phyloP scores from a whole-genome alignment of 164 flowering plant species.

The Paratinospora sagittata region DNA sequence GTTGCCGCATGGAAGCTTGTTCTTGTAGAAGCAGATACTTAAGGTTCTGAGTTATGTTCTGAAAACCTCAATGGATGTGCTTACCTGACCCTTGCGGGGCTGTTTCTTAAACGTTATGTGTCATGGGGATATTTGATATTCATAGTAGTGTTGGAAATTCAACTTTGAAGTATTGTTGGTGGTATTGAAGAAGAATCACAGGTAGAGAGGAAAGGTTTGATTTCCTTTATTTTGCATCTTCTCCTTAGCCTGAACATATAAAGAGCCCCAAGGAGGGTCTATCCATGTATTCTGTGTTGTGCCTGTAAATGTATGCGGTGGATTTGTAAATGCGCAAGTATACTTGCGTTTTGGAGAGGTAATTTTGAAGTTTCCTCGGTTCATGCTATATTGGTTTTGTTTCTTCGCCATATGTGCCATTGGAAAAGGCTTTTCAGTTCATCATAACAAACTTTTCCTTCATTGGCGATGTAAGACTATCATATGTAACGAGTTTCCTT shows the following conservation, averaged over 20 bases:
- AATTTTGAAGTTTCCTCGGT: neutral
- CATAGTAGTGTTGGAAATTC: neutral
- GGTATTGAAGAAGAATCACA: neutral
- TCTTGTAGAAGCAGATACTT: neutral
- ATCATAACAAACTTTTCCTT: no score
- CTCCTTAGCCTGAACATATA: neutral
- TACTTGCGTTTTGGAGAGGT: slow-evolving; percentile 1
- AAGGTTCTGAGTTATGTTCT: neutral
- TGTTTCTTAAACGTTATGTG: neutral
- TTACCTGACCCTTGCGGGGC: neutral
- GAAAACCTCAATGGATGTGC: slow-evolving; percentile 1
- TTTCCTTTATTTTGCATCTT: neutral
- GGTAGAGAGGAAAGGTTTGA: neutral
- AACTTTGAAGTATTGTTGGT: neutral
- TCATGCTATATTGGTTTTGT: no score
- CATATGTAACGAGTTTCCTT: no score
- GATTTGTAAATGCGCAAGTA: slow-evolving; percentile 1
- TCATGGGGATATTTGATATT: neutral
- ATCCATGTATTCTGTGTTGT: neutral
- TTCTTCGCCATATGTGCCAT: no score
- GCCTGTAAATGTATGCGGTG: slow-evolving; percentile 1
- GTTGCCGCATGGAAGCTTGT: slow-evolving; percentile 8
- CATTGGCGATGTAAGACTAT: no score
- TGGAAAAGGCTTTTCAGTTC: no score
- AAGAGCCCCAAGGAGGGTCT: neutral